Base-by-base conservation (phyloP, 139 green algal species). In the Chlorella sp. region DNA sequence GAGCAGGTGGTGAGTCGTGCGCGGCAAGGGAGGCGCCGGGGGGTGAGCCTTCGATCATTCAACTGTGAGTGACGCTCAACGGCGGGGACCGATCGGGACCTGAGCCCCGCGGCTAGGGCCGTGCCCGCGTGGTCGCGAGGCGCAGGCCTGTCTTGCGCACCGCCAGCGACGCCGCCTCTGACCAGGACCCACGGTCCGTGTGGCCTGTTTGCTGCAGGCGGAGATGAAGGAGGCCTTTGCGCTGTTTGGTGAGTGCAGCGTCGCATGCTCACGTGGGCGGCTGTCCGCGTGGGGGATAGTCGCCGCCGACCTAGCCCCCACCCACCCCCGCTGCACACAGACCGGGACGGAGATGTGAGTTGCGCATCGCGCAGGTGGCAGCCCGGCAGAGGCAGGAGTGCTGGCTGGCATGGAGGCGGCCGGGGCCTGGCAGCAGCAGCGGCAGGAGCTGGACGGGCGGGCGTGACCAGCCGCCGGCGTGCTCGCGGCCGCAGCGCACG, bases 141-240 rank as follows among this genome's bases (percentile, higher is more conserved):
- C n/a, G n/a, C n/a, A n/a, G n/a, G n/a, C n/a, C n/a, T n/a, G n/a
- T n/a, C n/a, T n/a, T n/a, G n/a, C 69, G n/a, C 6, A 12, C 23
- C n/a, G 42, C 59, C 25, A 36, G 23, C 62, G 19, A 62, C 25
- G 19, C 35, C 31, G n/a, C 58, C 55, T 72, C 48, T 56, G 27
- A 15, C 45, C 66, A 55, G 40, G 25, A n/a, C 51, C 23, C 25
- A 46, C 46, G 14, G 19, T 62, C n/a, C 46, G 59, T 31, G 36
- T 23, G 3, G 29, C 15, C 48, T n/a, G 38, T 17, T 42, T 86
- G 27, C 71, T 91, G 85, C 89, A 94, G 90, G 83, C 87, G 6
- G 90, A 94, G 77, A 94, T 94, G 80, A 93, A 92, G 78, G 90
- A 94, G 83, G 90, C 89, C 5, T 94, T 94, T 61, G 80, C 77